Conservation (phyloP, 2,329 filamentous ascomycete genomes). For the Chaetomium sp. region DNA sequence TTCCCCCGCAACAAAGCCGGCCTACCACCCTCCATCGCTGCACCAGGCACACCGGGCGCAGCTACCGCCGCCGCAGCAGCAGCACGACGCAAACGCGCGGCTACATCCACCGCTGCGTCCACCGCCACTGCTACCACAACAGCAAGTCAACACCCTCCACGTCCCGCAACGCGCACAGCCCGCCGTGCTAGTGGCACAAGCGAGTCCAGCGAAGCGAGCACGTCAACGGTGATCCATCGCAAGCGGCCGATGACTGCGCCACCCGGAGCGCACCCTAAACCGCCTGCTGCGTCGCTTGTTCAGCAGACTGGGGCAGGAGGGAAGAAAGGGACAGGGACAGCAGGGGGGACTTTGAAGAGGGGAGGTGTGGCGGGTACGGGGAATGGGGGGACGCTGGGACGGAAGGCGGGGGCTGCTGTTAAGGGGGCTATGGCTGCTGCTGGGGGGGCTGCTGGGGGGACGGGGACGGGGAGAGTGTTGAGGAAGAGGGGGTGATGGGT, state of each 20-base stretch:
- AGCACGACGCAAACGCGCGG: conserved; percentile 28
- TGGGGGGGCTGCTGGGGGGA: conserved; percentile 27
- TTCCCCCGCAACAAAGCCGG: conserved; percentile 22
- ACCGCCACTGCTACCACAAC: conserved; percentile 19
- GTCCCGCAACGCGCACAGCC: conserved; percentile 41
- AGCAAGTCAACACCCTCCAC: conserved; percentile 18
- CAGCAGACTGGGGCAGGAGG: conserved; percentile 22
- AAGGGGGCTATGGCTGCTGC: conserved; percentile 31
- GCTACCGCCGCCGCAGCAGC: neutral
- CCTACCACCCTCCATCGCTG: conserved; percentile 21
- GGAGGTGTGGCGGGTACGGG: conserved; percentile 34
- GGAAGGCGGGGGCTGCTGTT: conserved; percentile 46
- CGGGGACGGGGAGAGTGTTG: conserved; percentile 42
- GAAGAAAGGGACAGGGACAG: conserved; percentile 40
- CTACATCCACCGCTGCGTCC: conserved; percentile 32
- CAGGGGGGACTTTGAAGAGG: conserved; percentile 48
- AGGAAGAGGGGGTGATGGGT: conserved; percentile 39
- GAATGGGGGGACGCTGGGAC: conserved; percentile 36
- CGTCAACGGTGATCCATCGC: conserved; percentile 54
- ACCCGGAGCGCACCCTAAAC: conserved; percentile 30
- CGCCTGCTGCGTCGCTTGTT: conserved; percentile 27
- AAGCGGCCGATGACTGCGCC: conserved; percentile 38
- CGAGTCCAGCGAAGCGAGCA: conserved; percentile 58
- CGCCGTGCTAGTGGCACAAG: conserved; percentile 54
- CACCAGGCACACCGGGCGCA: neutral